Evolutionary conservation across 495 filamentous ascomycete genomes (phyloP), one percentile per base, ranked within the genome.

Genomic region (Trichoderma parareesei): DNA sequence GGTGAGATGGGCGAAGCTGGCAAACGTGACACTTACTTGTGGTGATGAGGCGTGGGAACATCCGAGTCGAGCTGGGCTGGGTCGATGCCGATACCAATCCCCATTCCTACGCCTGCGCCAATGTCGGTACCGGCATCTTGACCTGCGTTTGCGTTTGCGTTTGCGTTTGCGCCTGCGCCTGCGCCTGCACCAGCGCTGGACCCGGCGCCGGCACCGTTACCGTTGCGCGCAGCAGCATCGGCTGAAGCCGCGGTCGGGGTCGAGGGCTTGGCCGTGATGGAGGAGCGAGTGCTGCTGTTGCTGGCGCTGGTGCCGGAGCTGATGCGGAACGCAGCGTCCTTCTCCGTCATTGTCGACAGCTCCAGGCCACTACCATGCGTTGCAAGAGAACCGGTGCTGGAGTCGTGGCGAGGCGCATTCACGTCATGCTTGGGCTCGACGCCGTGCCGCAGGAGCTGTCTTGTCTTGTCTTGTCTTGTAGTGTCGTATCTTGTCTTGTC

Each of bases 261-360:
- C 70, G 71, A 75, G 69, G 78, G 79, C 71, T 79, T 84, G 65
- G 85, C 75, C 61, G 86, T 89, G 65, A 83, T 79, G 70, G 72
- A 82, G 62, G 85, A 87, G 63, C 80, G 78, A 70, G 79, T 82
- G 73, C 82, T 85, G 71, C 83, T 80, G 65, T 79, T 81, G 74
- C 81, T 81, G 57, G 85, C 82, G 81, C 84, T 85, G 76, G 83
- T 84, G 71, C 78, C 79, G 69, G 86, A 86, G 77, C 82, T 85
- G 79, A 85, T 81, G 71, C 84, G 81, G 68, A 71, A 76, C 61
- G 67, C 72, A 64, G 78, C 78, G 70, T 86, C 82, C 74, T 83
- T 78, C 72, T 81, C 80, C 71, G 83, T 82, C 85, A 88, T 87
- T 71, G 75, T 83, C 78, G 70, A 61, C 38, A 61, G 60, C 38